These are phyloP conservation scores for Scheffersomyces parashehatae DNA, from an alignment of 1,139 yeast genomes.

Conservation along the genomic window DNA sequence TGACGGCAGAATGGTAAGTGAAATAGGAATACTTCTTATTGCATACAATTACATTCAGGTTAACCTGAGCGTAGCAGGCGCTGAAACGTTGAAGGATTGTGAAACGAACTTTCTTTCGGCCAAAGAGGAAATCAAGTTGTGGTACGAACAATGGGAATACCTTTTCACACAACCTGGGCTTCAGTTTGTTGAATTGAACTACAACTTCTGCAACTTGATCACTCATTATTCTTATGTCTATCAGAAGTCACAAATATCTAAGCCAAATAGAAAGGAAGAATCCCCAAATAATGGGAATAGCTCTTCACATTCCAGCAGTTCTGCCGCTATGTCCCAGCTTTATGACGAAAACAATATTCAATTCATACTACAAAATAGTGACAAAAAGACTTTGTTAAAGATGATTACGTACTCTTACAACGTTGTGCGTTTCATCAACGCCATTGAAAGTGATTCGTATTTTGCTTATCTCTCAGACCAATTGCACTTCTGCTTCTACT, in stretches of 20 bases:
- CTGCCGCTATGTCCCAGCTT: slow-evolving; percentile 7
- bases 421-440: slow-evolving; percentile 39
- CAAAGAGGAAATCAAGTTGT: slow-evolving; percentile 43
- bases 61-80: slow-evolving; percentile 22
- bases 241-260: slow-evolving; percentile 15
- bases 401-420: slow-evolving; percentile 39
- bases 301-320: slow-evolving; percentile 1
- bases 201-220: slow-evolving; percentile 62
- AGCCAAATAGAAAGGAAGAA: neutral
- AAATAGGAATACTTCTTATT: slow-evolving; percentile 62
- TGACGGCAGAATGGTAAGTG: slow-evolving; percentile 84
- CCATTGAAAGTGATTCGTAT: slow-evolving; percentile 57
- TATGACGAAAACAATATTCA: slow-evolving; percentile 27
- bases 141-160: slow-evolving; percentile 76
- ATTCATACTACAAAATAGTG: slow-evolving; percentile 22
- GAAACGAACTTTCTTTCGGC: slow-evolving; percentile 25
- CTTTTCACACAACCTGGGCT: slow-evolving; percentile 71
- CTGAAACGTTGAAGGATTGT: slow-evolving; percentile 21
- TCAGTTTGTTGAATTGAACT: slow-evolving; percentile 76
- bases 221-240: slow-evolving; percentile 40
- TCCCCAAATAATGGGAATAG: slow-evolving; percentile 1
- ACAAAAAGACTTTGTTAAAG: slow-evolving; percentile 19
- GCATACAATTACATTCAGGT: slow-evolving; percentile 62
- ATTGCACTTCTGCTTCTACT: slow-evolving; percentile 58
- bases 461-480: slow-evolving; percentile 73